These are phyloP conservation scores for Botryotinia calthae DNA, from an alignment of 2,329 filamentous ascomycete genomes.

Conservation along the genomic window DNA sequence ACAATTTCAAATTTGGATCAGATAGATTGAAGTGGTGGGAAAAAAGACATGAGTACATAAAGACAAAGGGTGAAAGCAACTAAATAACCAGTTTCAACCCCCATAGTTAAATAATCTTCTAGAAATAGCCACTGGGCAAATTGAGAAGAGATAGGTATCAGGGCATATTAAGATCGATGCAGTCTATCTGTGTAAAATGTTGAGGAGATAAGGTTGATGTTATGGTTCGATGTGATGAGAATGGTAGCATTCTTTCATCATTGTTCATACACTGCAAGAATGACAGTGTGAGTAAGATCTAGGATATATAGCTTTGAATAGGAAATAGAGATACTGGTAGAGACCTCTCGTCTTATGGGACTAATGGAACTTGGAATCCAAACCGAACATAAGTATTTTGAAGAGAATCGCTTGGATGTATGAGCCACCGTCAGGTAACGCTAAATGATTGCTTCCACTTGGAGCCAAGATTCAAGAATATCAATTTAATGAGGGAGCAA, in stretches of 20 bases:
- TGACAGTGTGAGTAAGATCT: not conserved
- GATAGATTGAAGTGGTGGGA: not conserved
- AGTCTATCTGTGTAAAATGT: not conserved
- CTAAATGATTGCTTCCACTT: not conserved
- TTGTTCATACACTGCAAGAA: not conserved
- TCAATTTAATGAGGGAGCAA: not conserved
- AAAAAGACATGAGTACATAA: not conserved
- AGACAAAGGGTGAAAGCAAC: not conserved
- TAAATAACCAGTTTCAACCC: not conserved
- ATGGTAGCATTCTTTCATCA: not conserved
- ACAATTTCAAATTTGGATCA: not conserved
- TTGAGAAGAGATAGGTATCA: not conserved
- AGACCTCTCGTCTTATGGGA: not conserved
- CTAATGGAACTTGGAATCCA: not conserved
- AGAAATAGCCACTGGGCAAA: not conserved
- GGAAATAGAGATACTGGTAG: not conserved
- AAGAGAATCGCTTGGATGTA: not conserved
- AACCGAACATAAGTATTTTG: not conserved
- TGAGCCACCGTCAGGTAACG: not conserved
- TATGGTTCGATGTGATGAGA: not conserved
- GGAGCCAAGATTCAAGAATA: not conserved
- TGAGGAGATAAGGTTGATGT: not conserved
- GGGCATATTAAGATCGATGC: not conserved
- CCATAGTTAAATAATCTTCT: not conserved
- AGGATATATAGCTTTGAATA: not conserved